Percentiles rank a stretch among this genome's conserved stretches.
Evolutionary conservation across 2,329 filamentous ascomycete species (phyloP).

Genomic region (Colletotrichum trifolii): DNA sequence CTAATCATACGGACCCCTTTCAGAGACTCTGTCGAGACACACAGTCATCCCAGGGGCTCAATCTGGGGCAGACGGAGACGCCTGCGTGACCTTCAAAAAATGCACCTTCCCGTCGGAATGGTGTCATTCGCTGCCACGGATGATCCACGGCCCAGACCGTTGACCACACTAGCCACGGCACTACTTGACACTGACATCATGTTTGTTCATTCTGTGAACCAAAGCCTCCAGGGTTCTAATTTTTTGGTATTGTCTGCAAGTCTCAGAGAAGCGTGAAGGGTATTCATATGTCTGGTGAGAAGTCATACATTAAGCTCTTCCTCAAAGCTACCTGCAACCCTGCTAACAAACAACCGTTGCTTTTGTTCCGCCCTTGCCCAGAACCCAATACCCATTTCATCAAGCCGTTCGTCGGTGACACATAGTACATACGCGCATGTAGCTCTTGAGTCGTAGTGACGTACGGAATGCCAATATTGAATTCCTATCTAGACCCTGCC

Average conservation of each 20-base stretch:
- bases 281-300: constrained; percentile 10
- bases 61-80: constrained; percentile 20
- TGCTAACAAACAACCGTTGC: background rate
- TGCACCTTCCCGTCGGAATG: constrained; percentile 9
- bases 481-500: constrained; percentile 39
- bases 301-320: constrained; percentile 9
- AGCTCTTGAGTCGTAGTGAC: constrained; percentile 11
- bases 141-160: constrained; percentile 34
- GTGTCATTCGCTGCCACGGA: constrained; percentile 22
- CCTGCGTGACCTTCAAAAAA: constrained; percentile 24
- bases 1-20: constrained; percentile 5
- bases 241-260: background rate
- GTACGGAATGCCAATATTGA: constrained; percentile 39
- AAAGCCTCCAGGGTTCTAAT: no score
- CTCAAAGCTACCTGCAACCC: constrained; percentile 4
- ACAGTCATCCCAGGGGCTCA: constrained; percentile 2
- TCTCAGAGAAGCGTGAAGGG: constrained; percentile 5
- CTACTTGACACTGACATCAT: constrained; percentile 32
- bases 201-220: background rate
- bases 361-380: constrained; percentile 6
- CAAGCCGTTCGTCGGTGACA: constrained; percentile 15
- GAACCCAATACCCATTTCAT: constrained; percentile 13
- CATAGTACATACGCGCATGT: background rate
- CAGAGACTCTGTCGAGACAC: constrained; percentile 13
- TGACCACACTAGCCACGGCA: constrained; percentile 2